Percentiles rank a stretch among this genome's conserved stretches.
These are phyloP conservation scores for Zasmidium citrigriseum DNA, from an alignment of 2,329 filamentous ascomycete species.

Conservation along the genomic window DNA sequence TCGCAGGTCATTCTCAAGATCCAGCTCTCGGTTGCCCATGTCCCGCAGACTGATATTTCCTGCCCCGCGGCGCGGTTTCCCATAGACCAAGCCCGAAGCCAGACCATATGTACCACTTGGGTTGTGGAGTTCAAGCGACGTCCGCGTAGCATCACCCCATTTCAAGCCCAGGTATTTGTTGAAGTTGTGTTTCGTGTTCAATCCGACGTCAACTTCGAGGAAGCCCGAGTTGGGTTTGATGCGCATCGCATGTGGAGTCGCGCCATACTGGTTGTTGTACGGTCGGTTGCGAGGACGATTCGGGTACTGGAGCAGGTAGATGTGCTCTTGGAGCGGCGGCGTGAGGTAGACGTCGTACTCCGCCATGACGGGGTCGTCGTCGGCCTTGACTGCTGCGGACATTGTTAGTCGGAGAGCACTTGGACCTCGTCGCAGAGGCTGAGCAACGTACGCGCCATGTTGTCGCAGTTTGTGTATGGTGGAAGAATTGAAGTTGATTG, in stretches of 20 bases:
- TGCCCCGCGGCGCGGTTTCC: slow-evolving; percentile 25
- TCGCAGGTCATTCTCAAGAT: slow-evolving; percentile 38
- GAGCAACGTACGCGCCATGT: slow-evolving; percentile 26
- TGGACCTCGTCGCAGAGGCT: slow-evolving; percentile 11
- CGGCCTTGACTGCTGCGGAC: slow-evolving; percentile 25
- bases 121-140: slow-evolving; percentile 39
- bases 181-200: slow-evolving; percentile 73
- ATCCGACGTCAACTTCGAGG: slow-evolving; percentile 87
- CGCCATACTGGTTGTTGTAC: slow-evolving; percentile 58
- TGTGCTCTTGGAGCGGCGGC: slow-evolving; percentile 56
- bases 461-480: slow-evolving; percentile 5
- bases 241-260: slow-evolving; percentile 71
- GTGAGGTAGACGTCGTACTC: slow-evolving; percentile 86
- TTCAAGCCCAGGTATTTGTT: slow-evolving; percentile 78
- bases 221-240: slow-evolving; percentile 81
- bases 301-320: slow-evolving; percentile 84
- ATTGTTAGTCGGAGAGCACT: slow-evolving; percentile 11
- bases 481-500: neutral
- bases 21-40: slow-evolving; percentile 43
- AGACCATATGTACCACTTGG: slow-evolving; percentile 47
- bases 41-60: slow-evolving; percentile 42
- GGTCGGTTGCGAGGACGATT: slow-evolving; percentile 68
- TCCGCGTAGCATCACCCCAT: slow-evolving; percentile 72
- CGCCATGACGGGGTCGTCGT: slow-evolving; percentile 51
- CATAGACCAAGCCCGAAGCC: slow-evolving; percentile 45